Percentiles rank a stretch among this genome's conserved stretches.
These are phyloP conservation scores for Colletotrichum noveboracense DNA, from an alignment of 2,329 filamentous ascomycete genomes.

Conservation along the genomic window DNA sequence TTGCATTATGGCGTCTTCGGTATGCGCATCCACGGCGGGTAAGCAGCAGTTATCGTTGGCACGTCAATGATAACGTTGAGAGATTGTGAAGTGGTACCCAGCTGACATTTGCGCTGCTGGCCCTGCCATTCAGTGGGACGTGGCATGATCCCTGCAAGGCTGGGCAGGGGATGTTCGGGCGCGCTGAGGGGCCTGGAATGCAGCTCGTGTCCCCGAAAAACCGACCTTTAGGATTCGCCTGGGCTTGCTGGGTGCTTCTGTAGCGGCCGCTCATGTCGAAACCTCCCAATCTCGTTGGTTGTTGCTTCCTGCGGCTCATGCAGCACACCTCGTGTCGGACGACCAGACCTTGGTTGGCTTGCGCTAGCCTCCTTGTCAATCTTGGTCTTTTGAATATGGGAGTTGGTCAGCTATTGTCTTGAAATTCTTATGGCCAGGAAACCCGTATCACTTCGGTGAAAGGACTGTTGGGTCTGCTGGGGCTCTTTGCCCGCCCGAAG, in stretches of 20 bases:
- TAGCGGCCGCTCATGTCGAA: background rate
- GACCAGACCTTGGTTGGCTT: background rate
- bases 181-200: background rate
- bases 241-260: background rate
- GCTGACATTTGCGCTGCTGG: background rate
- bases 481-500: background rate
- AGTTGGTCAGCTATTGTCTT: background rate
- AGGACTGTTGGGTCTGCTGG: background rate
- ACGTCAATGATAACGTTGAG: background rate
- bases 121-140: background rate
- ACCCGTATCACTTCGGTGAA: background rate
- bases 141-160: background rate
- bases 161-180: background rate
- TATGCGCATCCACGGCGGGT: background rate
- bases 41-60: background rate
- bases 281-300: background rate
- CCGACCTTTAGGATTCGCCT: background rate
- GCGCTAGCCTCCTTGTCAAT: background rate
- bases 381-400: background rate
- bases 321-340: conserved; percentile 6
- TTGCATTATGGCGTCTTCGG: background rate
- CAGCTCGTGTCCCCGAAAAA: background rate
- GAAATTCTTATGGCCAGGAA: background rate
- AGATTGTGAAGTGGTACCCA: background rate
- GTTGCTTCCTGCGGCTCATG: background rate